Evolutionary conservation across 2,329 filamentous ascomycete genomes (phyloP).

Genomic region (Neonectria neomacrospora): DNA sequence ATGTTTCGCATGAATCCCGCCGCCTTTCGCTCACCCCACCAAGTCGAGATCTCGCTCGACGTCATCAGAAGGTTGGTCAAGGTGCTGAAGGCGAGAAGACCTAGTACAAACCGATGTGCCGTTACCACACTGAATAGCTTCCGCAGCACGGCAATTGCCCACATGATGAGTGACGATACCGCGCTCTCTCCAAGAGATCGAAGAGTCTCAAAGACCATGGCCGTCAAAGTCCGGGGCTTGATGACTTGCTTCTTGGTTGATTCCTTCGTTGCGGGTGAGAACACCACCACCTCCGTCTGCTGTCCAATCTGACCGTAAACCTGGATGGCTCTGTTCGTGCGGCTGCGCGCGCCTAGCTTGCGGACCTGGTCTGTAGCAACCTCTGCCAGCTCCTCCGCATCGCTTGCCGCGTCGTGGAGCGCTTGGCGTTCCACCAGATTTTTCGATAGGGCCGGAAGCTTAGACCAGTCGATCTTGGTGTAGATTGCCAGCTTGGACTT

Average conservation of each 20-base stretch:
- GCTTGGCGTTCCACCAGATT: constrained; percentile 76
- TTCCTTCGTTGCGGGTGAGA: constrained; percentile 62
- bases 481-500: constrained; percentile 92
- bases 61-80: constrained; percentile 80
- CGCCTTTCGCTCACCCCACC: constrained; percentile 88
- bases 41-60: constrained; percentile 76
- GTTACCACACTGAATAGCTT: constrained; percentile 75
- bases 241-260: constrained; percentile 67
- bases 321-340: constrained; percentile 80
- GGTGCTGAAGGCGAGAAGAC: constrained; percentile 74
- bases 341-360: constrained; percentile 76
- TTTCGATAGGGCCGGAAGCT: constrained; percentile 69
- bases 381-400: constrained; percentile 80
- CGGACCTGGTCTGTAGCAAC: constrained; percentile 81
- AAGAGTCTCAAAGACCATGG: constrained; percentile 77
- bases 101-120: constrained; percentile 79
- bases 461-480: constrained; percentile 87
- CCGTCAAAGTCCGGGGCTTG: constrained; percentile 70
- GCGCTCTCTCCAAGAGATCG: constrained; percentile 80
- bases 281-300: constrained; percentile 71
- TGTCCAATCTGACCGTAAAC: constrained; percentile 82
- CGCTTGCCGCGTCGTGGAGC: constrained; percentile 76
- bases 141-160: constrained; percentile 73
- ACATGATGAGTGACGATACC: constrained; percentile 80
- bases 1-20: constrained; percentile 83